Base-by-base conservation (phyloP, 73 alveolate genomes). In the Urostyla sp. region DNA sequence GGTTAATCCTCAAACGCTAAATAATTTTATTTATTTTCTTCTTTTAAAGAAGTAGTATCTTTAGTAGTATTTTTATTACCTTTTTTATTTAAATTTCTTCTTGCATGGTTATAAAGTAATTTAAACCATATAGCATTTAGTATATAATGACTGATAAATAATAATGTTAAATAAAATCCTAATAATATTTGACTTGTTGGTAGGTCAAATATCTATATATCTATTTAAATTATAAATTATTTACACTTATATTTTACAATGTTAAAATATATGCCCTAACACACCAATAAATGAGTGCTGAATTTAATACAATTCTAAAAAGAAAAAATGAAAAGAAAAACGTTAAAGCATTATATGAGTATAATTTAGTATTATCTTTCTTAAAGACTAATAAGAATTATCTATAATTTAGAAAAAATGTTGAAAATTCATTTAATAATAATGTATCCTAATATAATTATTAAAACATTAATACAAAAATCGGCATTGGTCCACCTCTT, bases 361-460 rank as follows among this genome's bases (percentile, higher is more conserved):
- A 69, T 16, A 20, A n/a, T 2, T 53, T 16, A 13, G 72, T 20
- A 7, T 53, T 2, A 16, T 21, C 18, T 30, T n/a, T 44, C 55
- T 69, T 69, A 34, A 69, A 69, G 37, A 48, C 55, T 45, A 69
- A 30, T 20, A 69, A 31, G 45, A 46, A 69, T 49, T 69, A 35
- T 49, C 83, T 45, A 69, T 48, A 69, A 54, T 69, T 69, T 23
- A 69, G 23, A 24, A 69, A 69, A 37, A 69, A 48, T 24, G 83
- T 69, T 4, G 83, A 69, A 27, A 69, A 31, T 24, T 69, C 83
- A 32, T 69, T 69, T 7, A 69, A 27, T 26, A 69, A 30, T 1
- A 69, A 37, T 23, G 49, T 69, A 49, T 69, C 49, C 83, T 69
- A 46, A 15, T 2, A 59, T 6, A 59, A 6, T 59, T 13, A 3